Evolutionary conservation across 192 early-diverging fungal species (phyloP).

Genomic region (Spizellomyces punctatus): DNA sequence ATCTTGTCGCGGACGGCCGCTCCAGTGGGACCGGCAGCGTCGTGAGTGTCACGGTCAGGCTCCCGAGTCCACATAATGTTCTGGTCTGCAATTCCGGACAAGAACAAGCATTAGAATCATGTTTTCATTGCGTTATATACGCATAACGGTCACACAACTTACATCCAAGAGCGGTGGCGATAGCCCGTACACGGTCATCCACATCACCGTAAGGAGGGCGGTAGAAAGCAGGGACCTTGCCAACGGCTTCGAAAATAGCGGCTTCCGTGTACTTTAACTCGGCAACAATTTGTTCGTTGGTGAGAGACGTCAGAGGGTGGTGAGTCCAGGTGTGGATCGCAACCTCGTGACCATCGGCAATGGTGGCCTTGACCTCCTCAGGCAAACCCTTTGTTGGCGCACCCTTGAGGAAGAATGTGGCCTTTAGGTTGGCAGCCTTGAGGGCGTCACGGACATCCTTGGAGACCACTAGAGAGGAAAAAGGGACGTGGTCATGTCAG

Average conservation of each 20-base stretch:
- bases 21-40: not conserved
- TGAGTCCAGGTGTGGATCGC: constrained; percentile 60
- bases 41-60: constrained; percentile 17
- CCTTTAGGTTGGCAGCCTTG: constrained; percentile 5
- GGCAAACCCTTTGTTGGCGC: constrained; percentile 22
- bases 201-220: constrained; percentile 71
- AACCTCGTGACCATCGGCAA: constrained; percentile 46
- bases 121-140: no score
- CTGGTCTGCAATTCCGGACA: no score
- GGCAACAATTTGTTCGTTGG: constrained; percentile 62
- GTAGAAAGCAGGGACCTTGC: constrained; percentile 52
- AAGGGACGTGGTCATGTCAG: no score
- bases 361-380: constrained; percentile 18
- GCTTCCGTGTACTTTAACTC: constrained; percentile 44
- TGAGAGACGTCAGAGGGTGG: constrained; percentile 51
- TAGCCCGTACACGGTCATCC: constrained; percentile 59
- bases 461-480: no score
- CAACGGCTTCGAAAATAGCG: constrained; percentile 37
- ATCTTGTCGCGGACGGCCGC: not conserved
- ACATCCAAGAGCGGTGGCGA: constrained; percentile 55
- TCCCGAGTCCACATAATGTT: constrained; percentile 22
- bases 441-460: constrained; percentile 6
- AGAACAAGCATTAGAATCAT: no score
- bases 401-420: constrained; percentile 43
- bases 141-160: no score